Evolutionary conservation across 129 eudicot genomes (phyloP).

Genomic region (Oenanthe sinensis): DNA sequence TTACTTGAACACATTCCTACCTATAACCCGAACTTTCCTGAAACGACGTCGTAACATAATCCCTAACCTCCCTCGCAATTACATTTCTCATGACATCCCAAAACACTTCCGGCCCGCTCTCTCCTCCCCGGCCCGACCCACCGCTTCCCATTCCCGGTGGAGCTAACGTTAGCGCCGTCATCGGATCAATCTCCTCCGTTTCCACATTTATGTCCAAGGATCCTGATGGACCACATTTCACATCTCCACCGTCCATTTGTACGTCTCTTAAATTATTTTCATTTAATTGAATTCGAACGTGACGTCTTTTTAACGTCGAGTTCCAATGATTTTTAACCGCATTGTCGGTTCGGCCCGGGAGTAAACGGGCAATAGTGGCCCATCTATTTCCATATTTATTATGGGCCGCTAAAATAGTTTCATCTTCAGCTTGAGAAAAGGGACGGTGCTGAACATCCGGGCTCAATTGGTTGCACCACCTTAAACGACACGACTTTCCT

Average conservation of each 20-base stretch:
- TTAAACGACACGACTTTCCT: slow-evolving; percentile 65
- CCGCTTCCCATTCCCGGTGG: slow-evolving; percentile 49
- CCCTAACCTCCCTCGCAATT: slow-evolving; percentile 44
- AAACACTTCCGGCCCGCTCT: slow-evolving; percentile 20
- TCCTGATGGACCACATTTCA: slow-evolving; percentile 20
- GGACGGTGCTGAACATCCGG: slow-evolving; percentile 73
- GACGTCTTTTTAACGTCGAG: slow-evolving; percentile 43
- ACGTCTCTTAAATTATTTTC: neutral
- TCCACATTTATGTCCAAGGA: slow-evolving; percentile 14
- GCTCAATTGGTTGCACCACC: slow-evolving; percentile 87
- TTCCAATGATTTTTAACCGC: slow-evolving; percentile 88
- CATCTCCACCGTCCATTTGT: slow-evolving; percentile 17
- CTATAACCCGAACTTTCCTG: slow-evolving; percentile 33
- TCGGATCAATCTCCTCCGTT: slow-evolving; percentile 36
- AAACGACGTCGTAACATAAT: slow-evolving; percentile 39
- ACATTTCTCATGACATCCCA: slow-evolving; percentile 45
- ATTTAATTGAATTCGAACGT: neutral
- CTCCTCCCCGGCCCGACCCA: slow-evolving; percentile 29
- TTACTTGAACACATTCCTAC: neutral
- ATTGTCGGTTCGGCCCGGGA: slow-evolving; percentile 72
- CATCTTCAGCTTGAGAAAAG: slow-evolving; percentile 52
- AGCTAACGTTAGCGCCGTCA: slow-evolving; percentile 51
- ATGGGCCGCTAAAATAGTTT: slow-evolving; percentile 50
- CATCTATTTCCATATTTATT: slow-evolving; percentile 58
- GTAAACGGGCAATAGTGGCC: slow-evolving; percentile 72